Evolutionary conservation across 176 grass and related monocot species (phyloP).

Genomic region (Dendrocalamus sinicus): DNA sequence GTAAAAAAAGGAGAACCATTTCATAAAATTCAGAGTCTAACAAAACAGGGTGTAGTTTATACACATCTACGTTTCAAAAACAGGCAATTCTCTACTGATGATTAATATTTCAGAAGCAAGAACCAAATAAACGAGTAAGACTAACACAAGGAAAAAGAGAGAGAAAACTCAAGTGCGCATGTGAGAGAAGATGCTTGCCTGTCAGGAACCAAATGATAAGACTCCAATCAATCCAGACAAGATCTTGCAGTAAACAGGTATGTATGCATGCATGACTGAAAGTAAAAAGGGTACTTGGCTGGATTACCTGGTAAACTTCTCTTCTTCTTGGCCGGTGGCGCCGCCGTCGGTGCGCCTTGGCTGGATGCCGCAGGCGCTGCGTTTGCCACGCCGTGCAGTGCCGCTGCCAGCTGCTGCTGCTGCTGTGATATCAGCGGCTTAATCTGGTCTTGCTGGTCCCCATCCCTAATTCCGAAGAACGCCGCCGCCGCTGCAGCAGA

Average conservation of each 20-base stretch:
- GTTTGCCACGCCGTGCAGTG: constrained; percentile 32
- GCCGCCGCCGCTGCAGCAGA: constrained; percentile 58
- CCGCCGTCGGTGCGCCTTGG: constrained; percentile 28
- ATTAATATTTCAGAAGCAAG: constrained; percentile 30
- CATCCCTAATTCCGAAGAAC: constrained; percentile 89
- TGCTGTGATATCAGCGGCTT: constrained; percentile 69
- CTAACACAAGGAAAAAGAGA: constrained; percentile 1
- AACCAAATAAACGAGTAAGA: constrained; percentile 35
- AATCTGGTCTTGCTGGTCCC: constrained; percentile 85
- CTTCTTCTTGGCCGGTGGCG: constrained; percentile 87
- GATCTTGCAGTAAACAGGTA: constrained; percentile 32
- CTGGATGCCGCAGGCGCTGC: constrained; percentile 28
- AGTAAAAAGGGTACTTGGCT: constrained; percentile 55
- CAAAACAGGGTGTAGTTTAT: constrained; percentile 24
- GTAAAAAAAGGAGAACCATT: constrained; percentile 26
- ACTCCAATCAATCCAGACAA: constrained; percentile 58
- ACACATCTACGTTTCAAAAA: constrained; percentile 33
- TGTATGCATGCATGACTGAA: constrained; percentile 50
- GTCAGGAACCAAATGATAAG: constrained; percentile 56
- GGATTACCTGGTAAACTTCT: constrained; percentile 82
- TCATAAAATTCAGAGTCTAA: constrained; percentile 29
- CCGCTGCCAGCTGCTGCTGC: constrained; percentile 56
- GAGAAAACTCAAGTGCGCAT: constrained; percentile 39
- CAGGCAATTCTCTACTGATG: constrained; percentile 4
- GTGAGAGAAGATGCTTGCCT: constrained; percentile 52